phyloP scores from a whole-genome alignment of 768 basidiomycete species.

The Termitomyces titanicus region DNA sequence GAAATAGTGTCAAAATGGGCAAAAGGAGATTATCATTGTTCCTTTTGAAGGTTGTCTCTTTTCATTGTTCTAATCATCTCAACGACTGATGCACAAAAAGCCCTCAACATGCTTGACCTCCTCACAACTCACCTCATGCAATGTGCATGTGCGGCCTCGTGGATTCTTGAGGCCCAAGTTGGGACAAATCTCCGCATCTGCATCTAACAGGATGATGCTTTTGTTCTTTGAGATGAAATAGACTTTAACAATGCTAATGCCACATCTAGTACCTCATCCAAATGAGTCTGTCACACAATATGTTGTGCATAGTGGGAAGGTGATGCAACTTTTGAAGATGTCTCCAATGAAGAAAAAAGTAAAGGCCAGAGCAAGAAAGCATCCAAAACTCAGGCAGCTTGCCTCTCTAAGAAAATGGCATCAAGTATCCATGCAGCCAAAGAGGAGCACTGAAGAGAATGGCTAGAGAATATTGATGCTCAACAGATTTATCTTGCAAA shows the following conservation, averaged over 20 bases:
- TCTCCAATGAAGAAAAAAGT: conserved; percentile 6
- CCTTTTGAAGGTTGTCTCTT: conserved; percentile 77
- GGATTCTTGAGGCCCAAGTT: conserved; percentile 85
- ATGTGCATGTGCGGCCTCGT: conserved; percentile 82
- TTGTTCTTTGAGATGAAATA: conserved; percentile 78
- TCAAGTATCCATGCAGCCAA: no score
- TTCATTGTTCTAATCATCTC: not conserved
- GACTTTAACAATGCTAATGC: conserved; percentile 37
- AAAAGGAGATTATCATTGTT: conserved; percentile 75
- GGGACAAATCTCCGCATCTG: conserved; percentile 78
- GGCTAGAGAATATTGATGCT: no score
- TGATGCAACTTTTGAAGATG: conserved; percentile 40
- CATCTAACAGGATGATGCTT: conserved; percentile 80
- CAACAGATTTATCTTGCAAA: no score
- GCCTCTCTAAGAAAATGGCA: no score
- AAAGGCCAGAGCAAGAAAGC: not conserved
- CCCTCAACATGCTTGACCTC: conserved; percentile 85
- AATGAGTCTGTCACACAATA: conserved; percentile 82
- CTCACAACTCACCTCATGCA: conserved; percentile 73
- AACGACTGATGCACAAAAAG: conserved; percentile 32
- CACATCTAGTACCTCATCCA: conserved; percentile 46
- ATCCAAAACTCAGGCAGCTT: no score
- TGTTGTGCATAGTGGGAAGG: conserved; percentile 80
- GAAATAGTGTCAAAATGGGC: conserved; percentile 75
- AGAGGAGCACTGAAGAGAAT: no score